These are phyloP conservation scores for Mayamaea pseudoterrestris DNA, from an alignment of 108 stramenopile species.

Conservation along the genomic window DNA sequence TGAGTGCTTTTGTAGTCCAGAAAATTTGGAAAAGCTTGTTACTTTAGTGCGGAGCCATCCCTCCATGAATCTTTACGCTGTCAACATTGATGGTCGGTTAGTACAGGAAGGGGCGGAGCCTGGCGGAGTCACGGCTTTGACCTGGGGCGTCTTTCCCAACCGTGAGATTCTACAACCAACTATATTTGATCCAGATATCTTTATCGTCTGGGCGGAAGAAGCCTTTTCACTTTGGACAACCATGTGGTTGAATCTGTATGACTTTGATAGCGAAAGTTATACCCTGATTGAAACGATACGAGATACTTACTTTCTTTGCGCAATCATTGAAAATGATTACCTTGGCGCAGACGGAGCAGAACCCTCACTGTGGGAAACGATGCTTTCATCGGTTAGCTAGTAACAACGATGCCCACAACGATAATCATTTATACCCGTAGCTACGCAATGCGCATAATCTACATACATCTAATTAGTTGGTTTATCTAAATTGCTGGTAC, in stretches of 20 bases:
- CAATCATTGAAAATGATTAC: conserved; percentile 93
- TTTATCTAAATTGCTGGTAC: too few relatives aligned
- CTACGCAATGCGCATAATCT: too few relatives aligned
- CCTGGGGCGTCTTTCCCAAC: conserved; percentile 82
- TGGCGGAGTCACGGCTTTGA: conserved; percentile 74
- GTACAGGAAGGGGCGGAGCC: conserved; percentile 37
- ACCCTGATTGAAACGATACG: conserved; percentile 78
- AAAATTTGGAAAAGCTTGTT: conserved; percentile 43
- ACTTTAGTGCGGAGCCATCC: conserved; percentile 40
- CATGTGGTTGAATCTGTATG: conserved; percentile 90
- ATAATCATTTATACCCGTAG: too few relatives aligned
- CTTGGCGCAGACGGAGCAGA: too few relatives aligned
- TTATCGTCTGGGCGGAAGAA: conserved; percentile 88
- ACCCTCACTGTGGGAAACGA: too few relatives aligned
- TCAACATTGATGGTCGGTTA: conserved; percentile 49
- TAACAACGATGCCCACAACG: too few relatives aligned
- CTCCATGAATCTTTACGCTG: conserved; percentile 72
- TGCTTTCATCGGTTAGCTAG: too few relatives aligned
- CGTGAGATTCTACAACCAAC: conserved; percentile 95
- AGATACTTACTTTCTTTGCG: conserved; percentile 87
- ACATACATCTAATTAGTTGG: too few relatives aligned
- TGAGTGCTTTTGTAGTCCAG: conserved; percentile 89
- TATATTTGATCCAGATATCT: conserved; percentile 91
- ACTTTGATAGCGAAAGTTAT: conserved; percentile 67
- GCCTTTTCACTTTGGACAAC: conserved; percentile 92